Conservation (phyloP, 257 asterid species). For the Anisodus acutangulus region DNA sequence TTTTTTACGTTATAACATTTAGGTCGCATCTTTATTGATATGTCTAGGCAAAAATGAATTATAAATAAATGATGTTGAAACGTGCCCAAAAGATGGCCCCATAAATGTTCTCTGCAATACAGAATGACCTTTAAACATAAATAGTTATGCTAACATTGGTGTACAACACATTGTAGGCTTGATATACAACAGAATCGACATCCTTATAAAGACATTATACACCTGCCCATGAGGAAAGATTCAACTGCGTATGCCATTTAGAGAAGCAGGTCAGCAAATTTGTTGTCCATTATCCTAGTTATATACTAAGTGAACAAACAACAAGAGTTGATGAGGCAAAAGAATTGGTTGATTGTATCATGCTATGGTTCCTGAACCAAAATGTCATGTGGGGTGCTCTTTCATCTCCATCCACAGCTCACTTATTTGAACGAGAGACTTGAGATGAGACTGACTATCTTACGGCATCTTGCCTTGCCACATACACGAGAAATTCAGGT, state of each 20-base stretch:
- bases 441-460: conserved; percentile 9
- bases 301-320: not conserved
- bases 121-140: not conserved
- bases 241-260: not conserved
- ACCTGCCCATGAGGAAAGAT: no score
- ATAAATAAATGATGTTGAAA: not conserved
- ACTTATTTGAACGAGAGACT: conserved; percentile 19
- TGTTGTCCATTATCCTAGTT: not conserved
- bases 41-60: not conserved
- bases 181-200: not conserved
- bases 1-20: not conserved
- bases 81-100: not conserved
- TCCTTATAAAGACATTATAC: not conserved
- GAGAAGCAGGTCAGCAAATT: not conserved
- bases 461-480: conserved; percentile 11
- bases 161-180: not conserved
- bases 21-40: not conserved
- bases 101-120: conserved; percentile 3
- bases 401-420: conserved; percentile 23
- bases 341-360: not conserved
- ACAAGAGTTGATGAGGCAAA: conserved; percentile 10
- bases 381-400: not conserved
- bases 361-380: conserved; percentile 17
- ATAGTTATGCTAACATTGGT: not conserved
- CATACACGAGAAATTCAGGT: not conserved